These are phyloP conservation scores for Lizanozyma gosingica DNA, from an alignment of 1,139 yeast genomes.

Conservation along the genomic window DNA sequence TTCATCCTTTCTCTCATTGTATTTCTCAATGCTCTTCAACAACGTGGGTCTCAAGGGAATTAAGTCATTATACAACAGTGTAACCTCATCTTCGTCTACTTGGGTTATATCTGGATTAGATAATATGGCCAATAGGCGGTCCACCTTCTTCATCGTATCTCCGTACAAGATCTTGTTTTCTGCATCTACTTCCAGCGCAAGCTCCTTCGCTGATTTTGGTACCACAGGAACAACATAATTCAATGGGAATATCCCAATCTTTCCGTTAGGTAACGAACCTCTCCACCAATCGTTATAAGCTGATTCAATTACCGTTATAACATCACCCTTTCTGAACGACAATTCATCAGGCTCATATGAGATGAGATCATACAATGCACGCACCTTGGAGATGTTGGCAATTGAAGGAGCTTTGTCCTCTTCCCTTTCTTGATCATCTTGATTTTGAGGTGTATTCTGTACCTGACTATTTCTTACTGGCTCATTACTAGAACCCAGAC, in stretches of 20 bases:
- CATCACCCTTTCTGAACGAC: constrained; percentile 65
- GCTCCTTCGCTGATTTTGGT: constrained; percentile 48
- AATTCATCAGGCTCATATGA: constrained; percentile 66
- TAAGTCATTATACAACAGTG: constrained; percentile 56
- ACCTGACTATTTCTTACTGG: constrained; percentile 9
- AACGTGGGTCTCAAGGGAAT: constrained; percentile 67
- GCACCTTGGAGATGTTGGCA: constrained; percentile 56
- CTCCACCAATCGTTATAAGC: constrained; percentile 96
- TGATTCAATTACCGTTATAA: constrained; percentile 76
- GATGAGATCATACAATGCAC: constrained; percentile 75
- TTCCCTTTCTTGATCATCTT: neutral
- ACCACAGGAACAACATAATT: constrained; percentile 82
- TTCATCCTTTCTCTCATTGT: constrained; percentile 67
- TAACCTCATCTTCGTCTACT: constrained; percentile 32
- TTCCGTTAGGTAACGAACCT: constrained; percentile 70
- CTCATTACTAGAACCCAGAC: neutral
- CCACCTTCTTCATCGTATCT: constrained; percentile 20
- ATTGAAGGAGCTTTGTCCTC: constrained; percentile 19
- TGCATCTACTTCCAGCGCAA: constrained; percentile 20
- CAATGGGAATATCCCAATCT: constrained; percentile 84
- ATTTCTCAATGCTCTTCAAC: constrained; percentile 66
- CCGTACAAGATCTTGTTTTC: constrained; percentile 21
- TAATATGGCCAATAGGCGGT: constrained; percentile 9
- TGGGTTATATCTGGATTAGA: constrained; percentile 5
- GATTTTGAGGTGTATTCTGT: constrained; percentile 1